These are phyloP conservation scores for Nicotiana attenuata DNA, from an alignment of 257 asterid genomes.

Conservation along the genomic window DNA sequence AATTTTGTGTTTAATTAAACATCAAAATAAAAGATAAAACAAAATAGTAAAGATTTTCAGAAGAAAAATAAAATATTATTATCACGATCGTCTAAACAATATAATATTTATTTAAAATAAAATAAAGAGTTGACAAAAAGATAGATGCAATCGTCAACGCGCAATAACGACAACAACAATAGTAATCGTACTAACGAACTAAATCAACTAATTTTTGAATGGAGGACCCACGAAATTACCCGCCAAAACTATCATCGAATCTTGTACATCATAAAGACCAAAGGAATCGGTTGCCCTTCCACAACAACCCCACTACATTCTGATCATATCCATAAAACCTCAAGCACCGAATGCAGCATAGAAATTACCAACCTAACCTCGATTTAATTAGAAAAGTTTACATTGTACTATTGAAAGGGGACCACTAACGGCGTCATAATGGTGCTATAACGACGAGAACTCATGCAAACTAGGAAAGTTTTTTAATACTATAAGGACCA, in stretches of 20 bases:
- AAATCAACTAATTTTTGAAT: conserved; percentile 11
- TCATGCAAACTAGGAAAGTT: background rate
- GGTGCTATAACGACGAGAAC: background rate
- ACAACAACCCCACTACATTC: background rate
- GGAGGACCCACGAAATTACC: conserved; percentile 2
- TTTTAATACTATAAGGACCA: too few relatives aligned
- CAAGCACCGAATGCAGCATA: conserved; percentile 11
- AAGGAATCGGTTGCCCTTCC: conserved; percentile 5
- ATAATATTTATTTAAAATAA: background rate
- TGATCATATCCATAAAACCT: background rate
- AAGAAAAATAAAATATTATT: background rate
- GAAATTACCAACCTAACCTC: background rate
- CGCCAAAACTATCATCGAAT: background rate
- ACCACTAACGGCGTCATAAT: conserved; percentile 15
- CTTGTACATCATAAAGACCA: background rate
- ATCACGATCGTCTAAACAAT: background rate
- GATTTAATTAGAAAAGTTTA: background rate
- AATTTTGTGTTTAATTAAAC: background rate
- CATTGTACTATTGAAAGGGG: background rate
- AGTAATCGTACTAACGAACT: background rate
- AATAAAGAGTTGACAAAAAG: background rate
- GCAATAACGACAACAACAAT: background rate
- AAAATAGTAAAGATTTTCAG: background rate
- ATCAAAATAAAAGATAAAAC: background rate
- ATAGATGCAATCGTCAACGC: background rate